A percentile compares a stretch with the other conserved stretches of the same genome.
Conservation (phyloP, 768 basidiomycete species). For the Tylopilus sp. region DNA sequence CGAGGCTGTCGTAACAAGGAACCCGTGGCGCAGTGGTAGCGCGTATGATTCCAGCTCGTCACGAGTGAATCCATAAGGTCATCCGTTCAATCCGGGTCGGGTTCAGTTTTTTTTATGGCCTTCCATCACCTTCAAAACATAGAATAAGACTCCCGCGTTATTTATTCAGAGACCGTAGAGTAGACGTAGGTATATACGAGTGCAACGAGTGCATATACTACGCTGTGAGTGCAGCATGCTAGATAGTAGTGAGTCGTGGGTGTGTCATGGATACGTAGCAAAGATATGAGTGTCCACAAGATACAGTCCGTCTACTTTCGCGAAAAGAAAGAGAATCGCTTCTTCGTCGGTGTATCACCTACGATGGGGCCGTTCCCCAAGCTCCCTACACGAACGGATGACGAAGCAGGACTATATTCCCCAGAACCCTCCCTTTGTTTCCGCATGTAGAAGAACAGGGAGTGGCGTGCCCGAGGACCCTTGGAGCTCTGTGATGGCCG, state of each 20-base stretch:
- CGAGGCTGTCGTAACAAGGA: not conserved
- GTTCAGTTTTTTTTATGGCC: conserved; percentile 30
- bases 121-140: not conserved
- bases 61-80: conserved; percentile 38
- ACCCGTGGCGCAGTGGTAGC: conserved; percentile 40
- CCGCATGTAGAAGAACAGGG: conserved; percentile 32
- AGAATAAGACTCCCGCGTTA: not conserved
- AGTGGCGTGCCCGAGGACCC: conserved; percentile 26
- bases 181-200: conserved; percentile 10
- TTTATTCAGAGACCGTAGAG: not conserved
- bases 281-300: conserved; percentile 7
- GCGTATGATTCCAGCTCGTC: conserved; percentile 37
- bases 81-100: conserved; percentile 47
- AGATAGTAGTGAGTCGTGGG: conserved; percentile 14
- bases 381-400: conserved; percentile 19
- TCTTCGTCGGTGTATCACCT: conserved; percentile 15
- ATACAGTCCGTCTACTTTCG: conserved; percentile 24
- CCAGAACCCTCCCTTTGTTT: conserved; percentile 17
- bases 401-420: conserved; percentile 26
- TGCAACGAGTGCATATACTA: conserved; percentile 9
- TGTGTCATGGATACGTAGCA: conserved; percentile 18
- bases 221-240: conserved; percentile 14
- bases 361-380: conserved; percentile 5
- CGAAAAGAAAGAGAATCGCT: conserved; percentile 30
- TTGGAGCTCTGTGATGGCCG: conserved; percentile 24